Percentiles rank a stretch among this genome's conserved stretches.
These are phyloP conservation scores for Botryotinia calthae DNA, from an alignment of 2,329 filamentous ascomycete genomes.

Conservation along the genomic window DNA sequence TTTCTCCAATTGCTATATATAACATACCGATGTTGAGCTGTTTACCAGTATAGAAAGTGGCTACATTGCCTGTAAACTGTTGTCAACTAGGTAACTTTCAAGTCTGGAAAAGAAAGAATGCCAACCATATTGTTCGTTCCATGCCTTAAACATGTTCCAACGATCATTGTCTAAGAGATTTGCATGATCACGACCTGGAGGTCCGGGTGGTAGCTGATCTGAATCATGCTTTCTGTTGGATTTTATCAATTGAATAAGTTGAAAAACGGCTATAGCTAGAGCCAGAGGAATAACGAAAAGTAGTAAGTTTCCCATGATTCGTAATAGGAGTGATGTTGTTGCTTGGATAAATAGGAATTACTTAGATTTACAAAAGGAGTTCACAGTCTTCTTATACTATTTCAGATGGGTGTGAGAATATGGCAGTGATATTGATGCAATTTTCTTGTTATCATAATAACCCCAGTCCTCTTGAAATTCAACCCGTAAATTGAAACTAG, in stretches of 20 bases:
- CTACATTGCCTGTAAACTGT: background rate
- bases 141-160: background rate
- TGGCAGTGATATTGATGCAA: background rate
- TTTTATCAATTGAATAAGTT: background rate
- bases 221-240: background rate
- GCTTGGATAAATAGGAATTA: background rate
- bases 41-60: background rate
- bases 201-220: background rate
- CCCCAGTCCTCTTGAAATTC: background rate
- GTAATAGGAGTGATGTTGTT: background rate
- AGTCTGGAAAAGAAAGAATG: background rate
- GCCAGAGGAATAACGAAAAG: background rate
- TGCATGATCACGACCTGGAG: background rate
- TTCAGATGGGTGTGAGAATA: background rate
- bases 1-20: background rate
- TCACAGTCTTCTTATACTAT: background rate
- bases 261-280: background rate
- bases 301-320: background rate
- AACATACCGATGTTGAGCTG: background rate
- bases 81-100: background rate
- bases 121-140: conserved; percentile 3
- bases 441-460: background rate
- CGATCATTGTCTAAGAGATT: background rate
- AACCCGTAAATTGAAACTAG: background rate
- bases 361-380: background rate